Conservation (phyloP, 139 green algal genomes). For the Protoeuglena noctilucae region DNA sequence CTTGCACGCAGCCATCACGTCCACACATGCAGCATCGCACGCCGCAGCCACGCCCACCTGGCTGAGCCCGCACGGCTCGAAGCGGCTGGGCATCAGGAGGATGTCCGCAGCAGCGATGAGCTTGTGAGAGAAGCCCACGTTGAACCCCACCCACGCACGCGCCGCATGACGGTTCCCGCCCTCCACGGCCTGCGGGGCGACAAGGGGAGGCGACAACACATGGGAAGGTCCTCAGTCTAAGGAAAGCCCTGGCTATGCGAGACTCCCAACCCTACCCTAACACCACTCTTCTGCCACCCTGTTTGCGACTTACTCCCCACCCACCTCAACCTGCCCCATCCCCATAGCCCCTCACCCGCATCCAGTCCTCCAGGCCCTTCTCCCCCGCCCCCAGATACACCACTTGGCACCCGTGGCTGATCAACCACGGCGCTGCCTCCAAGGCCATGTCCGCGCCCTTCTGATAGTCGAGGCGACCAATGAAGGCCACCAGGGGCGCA, state of each 20-base stretch:
- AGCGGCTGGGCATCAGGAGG: slow-evolving; percentile 78
- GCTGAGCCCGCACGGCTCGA: slow-evolving; percentile 78
- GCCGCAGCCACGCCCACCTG: too few species aligned
- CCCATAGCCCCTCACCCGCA: slow-evolving; percentile 20
- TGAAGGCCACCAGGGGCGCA: slow-evolving; percentile 72
- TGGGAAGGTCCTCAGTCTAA: too few species aligned
- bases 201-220: too few species aligned
- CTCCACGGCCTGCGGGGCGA: slow-evolving; percentile 46
- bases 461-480: slow-evolving; percentile 78
- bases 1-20: too few species aligned
- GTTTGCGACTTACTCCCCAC: too few species aligned
- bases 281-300: not conserved
- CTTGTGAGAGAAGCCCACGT: slow-evolving; percentile 59
- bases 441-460: slow-evolving; percentile 37
- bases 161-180: slow-evolving; percentile 36
- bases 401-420: slow-evolving; percentile 43
- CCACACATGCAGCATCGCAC: too few species aligned
- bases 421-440: slow-evolving; percentile 12
- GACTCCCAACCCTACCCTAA: not conserved
- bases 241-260: too few species aligned
- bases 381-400: slow-evolving; percentile 62
- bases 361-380: slow-evolving; percentile 41
- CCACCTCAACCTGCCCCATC: too few species aligned
- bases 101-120: slow-evolving; percentile 63
- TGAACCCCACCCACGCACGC: slow-evolving; percentile 80